Conservation (phyloP, 345 rosid species). For the Citrus maxima region DNA sequence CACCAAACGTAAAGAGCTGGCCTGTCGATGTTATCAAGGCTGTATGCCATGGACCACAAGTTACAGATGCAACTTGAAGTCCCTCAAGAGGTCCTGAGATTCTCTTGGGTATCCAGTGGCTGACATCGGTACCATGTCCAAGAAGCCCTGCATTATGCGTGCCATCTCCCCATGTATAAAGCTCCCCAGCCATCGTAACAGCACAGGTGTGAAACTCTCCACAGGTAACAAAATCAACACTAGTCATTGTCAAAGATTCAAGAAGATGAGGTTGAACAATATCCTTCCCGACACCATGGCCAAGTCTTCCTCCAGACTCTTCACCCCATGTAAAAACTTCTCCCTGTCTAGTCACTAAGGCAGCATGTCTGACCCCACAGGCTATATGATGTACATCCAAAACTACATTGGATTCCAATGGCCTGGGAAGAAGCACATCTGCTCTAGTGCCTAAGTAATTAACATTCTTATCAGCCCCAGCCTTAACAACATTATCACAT, state of each 20-base stretch:
- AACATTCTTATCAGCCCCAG: slow-evolving; percentile 57
- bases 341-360: slow-evolving; percentile 87
- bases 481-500: slow-evolving; percentile 58
- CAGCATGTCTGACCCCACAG: slow-evolving; percentile 90
- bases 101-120: slow-evolving; percentile 99
- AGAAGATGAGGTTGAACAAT: slow-evolving; percentile 70
- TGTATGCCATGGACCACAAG: slow-evolving; percentile 99
- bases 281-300: slow-evolving; percentile 84
- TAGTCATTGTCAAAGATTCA: slow-evolving; percentile 65
- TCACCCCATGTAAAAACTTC: slow-evolving; percentile 97
- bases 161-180: slow-evolving; percentile 98
- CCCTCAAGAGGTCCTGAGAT: slow-evolving; percentile 91
- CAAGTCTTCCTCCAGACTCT: slow-evolving; percentile 94
- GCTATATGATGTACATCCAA: slow-evolving; percentile 89
- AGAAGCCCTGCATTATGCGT: slow-evolving; percentile 89
- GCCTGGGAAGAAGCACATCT: slow-evolving; percentile 72
- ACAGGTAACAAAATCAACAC: slow-evolving; percentile 82
- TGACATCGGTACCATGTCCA: slow-evolving; percentile 82
- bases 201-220: slow-evolving; percentile 98
- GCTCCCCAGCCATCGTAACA: slow-evolving; percentile 85
- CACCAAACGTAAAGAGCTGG: slow-evolving; percentile 93
- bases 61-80: slow-evolving; percentile 77
- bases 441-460: slow-evolving; percentile 54
- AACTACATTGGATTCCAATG: slow-evolving; percentile 79
- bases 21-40: slow-evolving; percentile 83